phyloP scores from a whole-genome alignment of 225 moss, liverwort and hornwort species.

The Antitrichia curtipendula region DNA sequence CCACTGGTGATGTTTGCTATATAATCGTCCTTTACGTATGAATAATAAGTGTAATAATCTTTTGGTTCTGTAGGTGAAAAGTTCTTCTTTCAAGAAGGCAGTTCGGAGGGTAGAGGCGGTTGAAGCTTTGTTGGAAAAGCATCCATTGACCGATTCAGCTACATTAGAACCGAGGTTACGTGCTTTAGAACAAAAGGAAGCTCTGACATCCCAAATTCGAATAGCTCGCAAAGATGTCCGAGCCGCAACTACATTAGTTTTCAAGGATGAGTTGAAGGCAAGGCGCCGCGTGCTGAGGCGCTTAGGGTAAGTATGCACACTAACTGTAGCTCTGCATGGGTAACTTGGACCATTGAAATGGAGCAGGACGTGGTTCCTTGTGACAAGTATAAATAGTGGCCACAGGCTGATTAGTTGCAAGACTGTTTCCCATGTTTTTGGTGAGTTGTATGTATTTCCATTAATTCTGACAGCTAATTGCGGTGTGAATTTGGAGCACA shows the following conservation, averaged over 20 bases:
- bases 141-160: slow-evolving; percentile 51
- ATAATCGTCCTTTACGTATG: background rate
- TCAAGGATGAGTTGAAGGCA: slow-evolving; percentile 93
- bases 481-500: slow-evolving; percentile 2
- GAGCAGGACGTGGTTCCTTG: background rate
- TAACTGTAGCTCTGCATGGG: background rate
- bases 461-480: background rate
- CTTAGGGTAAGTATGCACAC: slow-evolving; percentile 41
- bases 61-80: slow-evolving; percentile 49
- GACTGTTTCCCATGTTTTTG: background rate
- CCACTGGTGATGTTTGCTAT: background rate
- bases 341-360: background rate
- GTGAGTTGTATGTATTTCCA: background rate
- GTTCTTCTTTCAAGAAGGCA: slow-evolving; percentile 63
- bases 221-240: slow-evolving; percentile 75
- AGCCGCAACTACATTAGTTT: slow-evolving; percentile 72
- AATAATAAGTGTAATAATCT: background rate
- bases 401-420: background rate
- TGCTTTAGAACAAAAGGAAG: slow-evolving; percentile 50
- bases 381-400: background rate
- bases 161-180: slow-evolving; percentile 49
- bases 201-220: slow-evolving; percentile 57
- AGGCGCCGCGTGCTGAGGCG: slow-evolving; percentile 76
- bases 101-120: slow-evolving; percentile 70
- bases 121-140: slow-evolving; percentile 70